Evolutionary conservation across 106 monocot genomes (phyloP).

Genomic region (Dioscorea zingiberensis): DNA sequence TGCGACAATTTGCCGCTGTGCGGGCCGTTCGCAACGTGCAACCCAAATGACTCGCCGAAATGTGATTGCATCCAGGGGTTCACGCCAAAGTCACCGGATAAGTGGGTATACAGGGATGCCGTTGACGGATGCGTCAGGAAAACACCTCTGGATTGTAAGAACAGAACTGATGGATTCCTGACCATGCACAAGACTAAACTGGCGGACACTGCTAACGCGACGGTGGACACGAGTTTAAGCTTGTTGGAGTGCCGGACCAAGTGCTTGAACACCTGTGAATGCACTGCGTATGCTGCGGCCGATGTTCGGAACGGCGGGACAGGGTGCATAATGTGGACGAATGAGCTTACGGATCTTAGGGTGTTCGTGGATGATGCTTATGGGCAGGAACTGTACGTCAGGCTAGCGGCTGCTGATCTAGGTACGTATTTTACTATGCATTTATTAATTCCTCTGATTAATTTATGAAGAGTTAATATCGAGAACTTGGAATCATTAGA

Average conservation of each 20-base stretch:
- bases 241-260: slow-evolving; percentile 15
- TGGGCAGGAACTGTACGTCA: slow-evolving; percentile 34
- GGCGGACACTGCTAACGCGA: slow-evolving; percentile 16
- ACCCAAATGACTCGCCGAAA: slow-evolving; percentile 1
- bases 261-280: slow-evolving; percentile 31
- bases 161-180: slow-evolving; percentile 28
- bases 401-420: slow-evolving; percentile 22
- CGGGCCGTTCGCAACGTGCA: slow-evolving; percentile 25
- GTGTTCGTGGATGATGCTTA: slow-evolving; percentile 1
- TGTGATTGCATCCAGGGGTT: slow-evolving; percentile 41
- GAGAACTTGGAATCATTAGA: too few species aligned
- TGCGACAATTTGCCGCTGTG: slow-evolving; percentile 18
- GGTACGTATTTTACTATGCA: slow-evolving; percentile 9
- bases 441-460: too few species aligned
- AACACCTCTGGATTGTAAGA: slow-evolving; percentile 12
- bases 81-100: slow-evolving; percentile 11
- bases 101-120: slow-evolving; percentile 3
- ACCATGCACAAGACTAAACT: slow-evolving; percentile 10
- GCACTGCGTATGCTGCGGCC: slow-evolving; percentile 30
- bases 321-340: slow-evolving; percentile 35
- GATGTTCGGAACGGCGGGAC: slow-evolving; percentile 7
- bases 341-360: slow-evolving; percentile 17
- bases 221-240: slow-evolving; percentile 6
- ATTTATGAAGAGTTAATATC: too few species aligned
- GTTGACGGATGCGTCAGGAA: slow-evolving; percentile 8